Evolutionary conservation across 768 basidiomycete genomes (phyloP).

Genomic region (Ramaria rubella): DNA sequence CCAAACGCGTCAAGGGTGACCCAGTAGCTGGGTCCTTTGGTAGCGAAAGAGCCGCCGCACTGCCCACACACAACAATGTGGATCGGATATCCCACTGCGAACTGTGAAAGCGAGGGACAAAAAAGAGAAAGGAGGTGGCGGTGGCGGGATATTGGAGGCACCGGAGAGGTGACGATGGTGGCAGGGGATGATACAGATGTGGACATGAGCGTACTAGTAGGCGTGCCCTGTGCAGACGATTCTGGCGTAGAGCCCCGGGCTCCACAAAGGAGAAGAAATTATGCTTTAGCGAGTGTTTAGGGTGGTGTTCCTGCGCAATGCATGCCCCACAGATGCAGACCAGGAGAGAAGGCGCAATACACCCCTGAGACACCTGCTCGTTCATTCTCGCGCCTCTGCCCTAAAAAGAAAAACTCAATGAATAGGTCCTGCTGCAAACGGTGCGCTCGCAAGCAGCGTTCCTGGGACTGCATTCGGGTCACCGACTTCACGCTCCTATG

Average conservation of each 20-base stretch:
- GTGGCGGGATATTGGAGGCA: not conserved
- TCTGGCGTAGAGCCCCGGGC: conserved; percentile 39
- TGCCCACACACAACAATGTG: conserved; percentile 86
- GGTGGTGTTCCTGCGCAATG: conserved; percentile 67
- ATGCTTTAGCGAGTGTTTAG: conserved; percentile 90
- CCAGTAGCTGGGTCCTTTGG: conserved; percentile 93
- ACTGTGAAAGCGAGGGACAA: conserved; percentile 33
- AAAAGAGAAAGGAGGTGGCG: conserved; percentile 1
- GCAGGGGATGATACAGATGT: conserved; percentile 37
- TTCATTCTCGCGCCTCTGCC: conserved; percentile 26
- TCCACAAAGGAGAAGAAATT: conserved; percentile 96
- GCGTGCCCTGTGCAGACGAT: not conserved
- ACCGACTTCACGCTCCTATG: conserved; percentile 45
- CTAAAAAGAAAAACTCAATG: conserved; percentile 62
- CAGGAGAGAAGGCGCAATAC: conserved; percentile 5
- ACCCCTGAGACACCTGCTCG: conserved; percentile 21
- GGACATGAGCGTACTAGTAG: conserved; percentile 25
- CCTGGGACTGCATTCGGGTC: conserved; percentile 30
- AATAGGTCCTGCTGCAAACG: conserved; percentile 32
- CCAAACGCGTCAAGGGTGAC: conserved; percentile 93
- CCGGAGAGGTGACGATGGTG: not conserved
- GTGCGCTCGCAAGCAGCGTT: conserved; percentile 21
- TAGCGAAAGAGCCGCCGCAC: conserved; percentile 74
- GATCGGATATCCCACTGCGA: conserved; percentile 63
- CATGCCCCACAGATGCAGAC: conserved; percentile 11